These are phyloP conservation scores for Ophiostoma sp. DNA, from an alignment of 2,329 filamentous ascomycete species.

Conservation along the genomic window DNA sequence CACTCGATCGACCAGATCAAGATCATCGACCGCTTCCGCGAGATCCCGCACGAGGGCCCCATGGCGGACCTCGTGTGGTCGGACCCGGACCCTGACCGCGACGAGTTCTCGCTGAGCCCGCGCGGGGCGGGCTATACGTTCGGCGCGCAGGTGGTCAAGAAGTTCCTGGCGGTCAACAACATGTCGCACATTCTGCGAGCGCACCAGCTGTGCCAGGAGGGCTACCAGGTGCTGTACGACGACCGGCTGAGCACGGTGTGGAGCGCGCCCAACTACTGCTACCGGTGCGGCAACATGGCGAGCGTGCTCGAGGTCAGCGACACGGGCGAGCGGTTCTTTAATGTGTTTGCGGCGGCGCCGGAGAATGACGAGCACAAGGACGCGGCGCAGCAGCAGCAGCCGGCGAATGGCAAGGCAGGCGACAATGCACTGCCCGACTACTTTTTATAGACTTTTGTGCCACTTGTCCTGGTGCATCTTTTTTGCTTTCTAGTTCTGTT, in stretches of 20 bases:
- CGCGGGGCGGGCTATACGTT: conserved; percentile 96
- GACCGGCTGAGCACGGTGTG: conserved; percentile 93
- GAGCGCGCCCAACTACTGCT: conserved; percentile 96
- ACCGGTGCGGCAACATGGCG: conserved; percentile 93
- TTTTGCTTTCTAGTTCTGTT: not conserved
- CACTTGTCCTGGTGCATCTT: not conserved
- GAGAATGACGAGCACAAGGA: conserved; percentile 93
- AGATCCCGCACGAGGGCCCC: conserved; percentile 96
- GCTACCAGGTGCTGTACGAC: conserved; percentile 94
- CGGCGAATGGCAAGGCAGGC: conserved; percentile 46
- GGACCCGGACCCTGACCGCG: conserved; percentile 92
- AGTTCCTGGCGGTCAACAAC: conserved; percentile 93
- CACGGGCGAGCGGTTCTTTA: conserved; percentile 88
- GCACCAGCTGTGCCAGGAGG: conserved; percentile 98
- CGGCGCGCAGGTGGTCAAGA: conserved; percentile 94
- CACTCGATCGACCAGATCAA: conserved; percentile 99
- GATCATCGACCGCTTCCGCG: conserved; percentile 96
- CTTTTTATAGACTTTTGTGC: conserved; percentile 52
- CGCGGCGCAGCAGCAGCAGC: conserved; percentile 52
- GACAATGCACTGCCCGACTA: conserved; percentile 64
- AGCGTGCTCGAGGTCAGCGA: conserved; percentile 95
- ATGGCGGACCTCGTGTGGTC: conserved; percentile 99
- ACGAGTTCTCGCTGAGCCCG: conserved; percentile 92
- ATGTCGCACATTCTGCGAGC: conserved; percentile 97
- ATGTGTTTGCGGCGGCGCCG: conserved; percentile 93